Evolutionary conservation across 164 flowering plant genomes (phyloP).

Genomic region (Vitis cinerea): DNA sequence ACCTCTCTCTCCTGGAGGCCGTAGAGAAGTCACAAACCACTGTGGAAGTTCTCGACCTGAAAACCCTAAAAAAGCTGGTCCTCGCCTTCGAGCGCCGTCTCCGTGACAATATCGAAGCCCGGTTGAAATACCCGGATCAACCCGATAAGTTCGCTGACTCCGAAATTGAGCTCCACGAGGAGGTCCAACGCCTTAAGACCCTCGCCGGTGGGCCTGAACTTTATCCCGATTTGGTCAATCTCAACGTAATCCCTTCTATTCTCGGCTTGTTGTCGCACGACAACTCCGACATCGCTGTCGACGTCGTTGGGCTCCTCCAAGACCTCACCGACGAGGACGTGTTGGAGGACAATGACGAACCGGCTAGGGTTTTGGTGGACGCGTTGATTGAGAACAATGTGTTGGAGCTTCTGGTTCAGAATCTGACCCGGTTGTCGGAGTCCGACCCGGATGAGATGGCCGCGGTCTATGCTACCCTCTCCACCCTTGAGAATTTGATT

Average conservation of each 20-base stretch:
- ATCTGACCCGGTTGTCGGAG: conserved; percentile 60
- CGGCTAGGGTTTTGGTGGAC: conserved; percentile 67
- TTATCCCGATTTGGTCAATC: conserved; percentile 77
- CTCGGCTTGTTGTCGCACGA: conserved; percentile 72
- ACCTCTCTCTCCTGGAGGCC: conserved; percentile 90
- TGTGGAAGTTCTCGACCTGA: conserved; percentile 71
- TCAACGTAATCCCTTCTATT: conserved; percentile 67
- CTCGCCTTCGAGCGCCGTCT: conserved; percentile 91
- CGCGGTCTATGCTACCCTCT: conserved; percentile 67
- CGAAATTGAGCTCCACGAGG: conserved; percentile 92
- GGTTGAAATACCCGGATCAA: conserved; percentile 86
- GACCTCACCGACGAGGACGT: conserved; percentile 94
- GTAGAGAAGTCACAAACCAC: conserved; percentile 75
- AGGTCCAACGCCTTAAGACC: conserved; percentile 76
- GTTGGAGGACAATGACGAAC: conserved; percentile 79
- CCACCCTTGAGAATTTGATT: conserved; percentile 80
- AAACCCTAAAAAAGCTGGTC: conserved; percentile 71
- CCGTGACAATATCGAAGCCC: conserved; percentile 86
- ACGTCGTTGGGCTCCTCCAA: conserved; percentile 68
- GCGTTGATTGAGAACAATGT: conserved; percentile 74
- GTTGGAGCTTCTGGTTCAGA: conserved; percentile 74
- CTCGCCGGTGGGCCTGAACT: conserved; percentile 91
- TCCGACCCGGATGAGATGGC: conserved; percentile 73
- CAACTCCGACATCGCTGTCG: conserved; percentile 81
- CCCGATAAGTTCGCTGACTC: conserved; percentile 92